These are phyloP conservation scores for Rhazya stricta DNA, from an alignment of 257 asterid species.

Conservation along the genomic window DNA sequence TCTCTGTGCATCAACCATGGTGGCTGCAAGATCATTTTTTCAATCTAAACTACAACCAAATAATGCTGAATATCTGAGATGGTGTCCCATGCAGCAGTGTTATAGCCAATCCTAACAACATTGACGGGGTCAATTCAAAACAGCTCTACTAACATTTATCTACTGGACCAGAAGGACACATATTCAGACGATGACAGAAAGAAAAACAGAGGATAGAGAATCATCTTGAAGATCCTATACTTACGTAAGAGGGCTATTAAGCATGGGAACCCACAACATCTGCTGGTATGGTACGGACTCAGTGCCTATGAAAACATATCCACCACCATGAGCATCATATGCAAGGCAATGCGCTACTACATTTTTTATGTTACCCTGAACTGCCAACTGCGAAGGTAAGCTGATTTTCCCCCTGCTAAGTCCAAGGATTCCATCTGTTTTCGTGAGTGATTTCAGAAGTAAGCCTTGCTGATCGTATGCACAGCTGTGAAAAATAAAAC, in stretches of 20 bases:
- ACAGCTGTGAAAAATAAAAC: slow-evolving; percentile 39
- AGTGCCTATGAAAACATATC: slow-evolving; percentile 68
- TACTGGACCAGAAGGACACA: neutral
- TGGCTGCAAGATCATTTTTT: neutral
- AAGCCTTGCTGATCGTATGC: slow-evolving; percentile 80
- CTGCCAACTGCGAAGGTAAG: slow-evolving; percentile 67
- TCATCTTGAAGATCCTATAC: slow-evolving; percentile 17
- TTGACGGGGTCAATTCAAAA: neutral
- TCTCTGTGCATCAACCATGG: neutral
- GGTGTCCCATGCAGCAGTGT: neutral
- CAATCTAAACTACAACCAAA: neutral
- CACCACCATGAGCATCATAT: slow-evolving; percentile 43
- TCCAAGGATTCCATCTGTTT: slow-evolving; percentile 75
- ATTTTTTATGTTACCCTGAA: slow-evolving; percentile 48
- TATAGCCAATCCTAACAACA: neutral
- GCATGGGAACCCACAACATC: slow-evolving; percentile 68
- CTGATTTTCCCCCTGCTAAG: slow-evolving; percentile 65
- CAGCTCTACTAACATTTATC: neutral
- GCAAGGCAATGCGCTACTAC: slow-evolving; percentile 72
- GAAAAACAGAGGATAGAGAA: neutral
- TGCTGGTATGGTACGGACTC: slow-evolving; percentile 62
- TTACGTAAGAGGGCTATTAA: slow-evolving; percentile 45
- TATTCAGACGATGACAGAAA: neutral
- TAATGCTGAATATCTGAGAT: neutral
- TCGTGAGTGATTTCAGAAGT: slow-evolving; percentile 53